Base-by-base conservation (phyloP, 2,329 filamentous ascomycete species). In the Penicillium sp. region DNA sequence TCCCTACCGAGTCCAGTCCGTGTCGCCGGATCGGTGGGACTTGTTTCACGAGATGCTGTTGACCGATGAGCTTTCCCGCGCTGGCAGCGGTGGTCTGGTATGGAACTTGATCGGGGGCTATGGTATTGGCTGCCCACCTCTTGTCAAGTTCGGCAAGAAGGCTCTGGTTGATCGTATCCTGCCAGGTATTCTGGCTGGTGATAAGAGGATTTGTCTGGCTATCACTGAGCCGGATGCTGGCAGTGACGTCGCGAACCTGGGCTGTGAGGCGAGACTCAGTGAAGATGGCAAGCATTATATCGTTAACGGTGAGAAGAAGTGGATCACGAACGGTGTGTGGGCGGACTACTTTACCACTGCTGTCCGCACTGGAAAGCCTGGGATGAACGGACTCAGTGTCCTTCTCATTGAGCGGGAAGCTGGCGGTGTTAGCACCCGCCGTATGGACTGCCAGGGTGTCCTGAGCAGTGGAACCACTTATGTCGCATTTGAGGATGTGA, bases 221-320 rank as follows among this genome's bases (percentile, higher is more conserved):
- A 96, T 98, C 57, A 98, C 93, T 0, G 93, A 98, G 72, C 93
- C 86, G 45, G 91, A 97, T 70, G 93, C 90, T 9, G 93, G 93
- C 30, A 88, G 83, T 52, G 93, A 98, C 64, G 93, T 98, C 7
- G 93, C 93, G 44, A 97, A 95, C 70, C 67, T 98, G 53, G 93
- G 84, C 10, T 97, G 91, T 68, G 90, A 97, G 75, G 93, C 93
- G 17, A 95, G 95, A 76, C 78, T 97, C 42, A 87, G 80, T 49
- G 86, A 93, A 56, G 93, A 98, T 59, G 93, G 93, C 61, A 97
- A 97, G 76, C 88, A 97, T 73, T 98, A 94, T 71, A 97, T 97
- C 55, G 93, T 98, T 70, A 98, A 97, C 62, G 93, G 93, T 39
- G 91, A 96, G 80, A 97, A 98, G 85, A 98, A 98, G 74, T 97